Evolutionary conservation across 1,284 basidiomycete species (phyloP), one percentile per base, ranked within the genome.

Genomic region (Sanghuangporus sanghuang): DNA sequence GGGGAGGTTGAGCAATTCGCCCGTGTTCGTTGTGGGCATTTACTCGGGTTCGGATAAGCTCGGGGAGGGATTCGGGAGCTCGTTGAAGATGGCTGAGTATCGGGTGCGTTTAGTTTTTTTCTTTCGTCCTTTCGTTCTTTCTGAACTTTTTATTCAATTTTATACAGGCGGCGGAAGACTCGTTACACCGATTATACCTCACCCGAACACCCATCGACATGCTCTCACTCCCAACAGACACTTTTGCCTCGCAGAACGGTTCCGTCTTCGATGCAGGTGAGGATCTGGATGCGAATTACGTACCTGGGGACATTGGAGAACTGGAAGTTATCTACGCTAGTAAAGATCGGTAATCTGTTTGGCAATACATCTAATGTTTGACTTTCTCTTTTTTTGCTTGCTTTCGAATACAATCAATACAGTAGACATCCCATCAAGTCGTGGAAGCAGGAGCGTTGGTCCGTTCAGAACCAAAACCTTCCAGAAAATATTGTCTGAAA

Each of bases 21-120:
- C 96, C 0, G 83, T 97, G 46, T 99, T 93, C 74, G 92, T 98
- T 14, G 91, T 98, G 9, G 96, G 95, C 23, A 90, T 97, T 57
- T 98, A 86, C 75, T 92, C 92, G n/a, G 90, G 91, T 6, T 85
- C 84, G 21, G 90, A 92, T 67, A 88, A 98, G 77, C 83, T 99
- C 2, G 95, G 96, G 12, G 96, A 99, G 77, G 96, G 95, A 7
- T 95, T 95, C 72, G 97, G 97, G 55, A 92, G 87, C 69, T 95
- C 92, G 16, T 79, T 98, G 64, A 87, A 86, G 72, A 99, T 99
- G 96, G 96, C 95, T 16, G 94, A 98, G 76, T 97, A 87, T 77
- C 81, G 97, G 64, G 95, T 94, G 73, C 67, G 85, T 76, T 18
- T n/a, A n/a, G n/a, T n/a, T n/a, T n/a, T n/a, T 39, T 46, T 35